Evolutionary conservation across 805 yeast species (phyloP).

Genomic region (Spathaspora boniae): DNA sequence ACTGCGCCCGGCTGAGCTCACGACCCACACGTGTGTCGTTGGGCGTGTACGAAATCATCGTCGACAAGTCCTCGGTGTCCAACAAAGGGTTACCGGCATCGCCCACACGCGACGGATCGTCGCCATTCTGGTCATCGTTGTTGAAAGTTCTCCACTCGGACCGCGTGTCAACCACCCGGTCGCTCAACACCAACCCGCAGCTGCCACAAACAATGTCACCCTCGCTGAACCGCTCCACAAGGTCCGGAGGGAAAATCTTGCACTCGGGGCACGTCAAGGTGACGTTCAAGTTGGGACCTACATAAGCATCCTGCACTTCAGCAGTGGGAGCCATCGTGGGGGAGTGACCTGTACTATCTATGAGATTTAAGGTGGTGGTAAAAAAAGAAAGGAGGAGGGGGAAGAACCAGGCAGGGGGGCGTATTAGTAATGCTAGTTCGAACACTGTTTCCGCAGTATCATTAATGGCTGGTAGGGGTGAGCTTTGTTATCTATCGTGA

Average conservation of each 20-base stretch:
- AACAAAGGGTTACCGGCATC: slow-evolving; percentile 91
- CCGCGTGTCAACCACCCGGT: slow-evolving; percentile 87
- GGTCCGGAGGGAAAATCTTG: slow-evolving; percentile 90
- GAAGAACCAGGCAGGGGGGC: no score
- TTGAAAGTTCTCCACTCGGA: slow-evolving; percentile 99
- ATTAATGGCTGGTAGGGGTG: background rate
- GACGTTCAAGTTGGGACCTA: slow-evolving; percentile 82
- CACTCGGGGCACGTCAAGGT: slow-evolving; percentile 94
- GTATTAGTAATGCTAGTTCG: no score
- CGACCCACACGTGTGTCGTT: slow-evolving; percentile 85
- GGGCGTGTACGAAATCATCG: slow-evolving; percentile 84
- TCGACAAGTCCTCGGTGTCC: slow-evolving; percentile 87
- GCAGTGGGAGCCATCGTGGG: no score
- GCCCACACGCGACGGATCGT: slow-evolving; percentile 99
- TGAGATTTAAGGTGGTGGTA: background rate
- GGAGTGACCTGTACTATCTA: background rate
- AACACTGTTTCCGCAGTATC: slow-evolving; percentile 1
- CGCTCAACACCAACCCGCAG: slow-evolving; percentile 92
- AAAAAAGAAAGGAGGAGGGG: no score
- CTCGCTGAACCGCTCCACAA: slow-evolving; percentile 91
- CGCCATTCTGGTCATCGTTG: slow-evolving; percentile 96
- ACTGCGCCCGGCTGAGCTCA: slow-evolving; percentile 87
- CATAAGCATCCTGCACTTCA: slow-evolving; percentile 3
- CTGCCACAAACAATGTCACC: slow-evolving; percentile 98
- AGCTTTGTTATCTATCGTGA: slow-evolving; percentile 6